These are phyloP conservation scores for Gossypium bickii DNA, from an alignment of 345 rosid genomes.

Conservation along the genomic window DNA sequence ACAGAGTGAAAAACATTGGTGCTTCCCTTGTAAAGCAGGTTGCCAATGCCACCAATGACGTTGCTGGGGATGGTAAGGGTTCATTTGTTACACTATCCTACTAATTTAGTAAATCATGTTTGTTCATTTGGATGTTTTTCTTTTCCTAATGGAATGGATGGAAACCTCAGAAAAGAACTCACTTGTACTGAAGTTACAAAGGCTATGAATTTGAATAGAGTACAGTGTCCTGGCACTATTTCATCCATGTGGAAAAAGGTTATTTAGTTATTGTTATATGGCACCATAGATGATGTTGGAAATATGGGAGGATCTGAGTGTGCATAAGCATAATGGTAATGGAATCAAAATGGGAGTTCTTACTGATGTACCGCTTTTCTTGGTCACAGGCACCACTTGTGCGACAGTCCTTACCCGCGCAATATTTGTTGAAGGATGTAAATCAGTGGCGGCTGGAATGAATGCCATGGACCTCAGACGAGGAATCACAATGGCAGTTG, in stretches of 20 bases:
- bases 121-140: background rate
- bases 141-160: background rate
- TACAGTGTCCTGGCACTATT: background rate
- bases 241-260: background rate
- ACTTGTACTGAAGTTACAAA: background rate
- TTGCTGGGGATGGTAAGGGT: slow-evolving; percentile 46
- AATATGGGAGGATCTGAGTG: background rate
- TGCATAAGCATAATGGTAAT: background rate
- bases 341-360: background rate
- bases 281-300: background rate
- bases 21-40: slow-evolving; percentile 59
- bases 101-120: background rate
- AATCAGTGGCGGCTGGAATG: slow-evolving; percentile 50
- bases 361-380: background rate
- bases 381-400: slow-evolving; percentile 44
- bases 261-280: background rate
- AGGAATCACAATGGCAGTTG: slow-evolving; percentile 52
- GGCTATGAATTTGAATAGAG: background rate
- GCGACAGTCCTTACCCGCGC: slow-evolving; percentile 44
- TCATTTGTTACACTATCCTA: background rate
- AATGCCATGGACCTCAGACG: slow-evolving; percentile 51
- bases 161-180: background rate
- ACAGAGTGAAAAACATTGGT: slow-evolving; percentile 45
- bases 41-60: slow-evolving; percentile 52
- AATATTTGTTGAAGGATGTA: slow-evolving; percentile 46